These are phyloP conservation scores for Saturnispora sanitii DNA, from an alignment of 805 yeast species.

Conservation along the genomic window DNA sequence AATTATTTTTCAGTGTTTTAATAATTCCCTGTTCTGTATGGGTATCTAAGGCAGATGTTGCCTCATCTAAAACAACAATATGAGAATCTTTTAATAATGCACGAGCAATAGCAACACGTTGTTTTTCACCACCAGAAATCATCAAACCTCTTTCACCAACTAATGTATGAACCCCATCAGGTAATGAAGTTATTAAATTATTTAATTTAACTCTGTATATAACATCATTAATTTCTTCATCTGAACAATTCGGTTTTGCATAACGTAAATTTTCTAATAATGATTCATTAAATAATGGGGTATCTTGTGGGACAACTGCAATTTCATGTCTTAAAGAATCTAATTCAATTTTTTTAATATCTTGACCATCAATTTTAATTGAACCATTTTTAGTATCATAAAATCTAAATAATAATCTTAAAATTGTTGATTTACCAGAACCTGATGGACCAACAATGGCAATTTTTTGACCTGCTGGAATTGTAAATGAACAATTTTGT, in stretches of 20 bases:
- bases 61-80: slow-evolving; percentile 92
- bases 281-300: slow-evolving; percentile 89
- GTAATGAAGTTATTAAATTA: slow-evolving; percentile 54
- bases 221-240: slow-evolving; percentile 57
- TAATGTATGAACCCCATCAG: slow-evolving; percentile 74
- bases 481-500: slow-evolving; percentile 67
- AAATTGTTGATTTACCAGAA: slow-evolving; percentile 85
- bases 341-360: slow-evolving; percentile 62
- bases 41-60: slow-evolving; percentile 93
- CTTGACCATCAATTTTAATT: slow-evolving; percentile 81
- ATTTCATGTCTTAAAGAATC: slow-evolving; percentile 64
- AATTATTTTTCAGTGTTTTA: slow-evolving; percentile 59
- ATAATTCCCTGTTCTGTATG: slow-evolving; percentile 86
- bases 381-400: slow-evolving; percentile 61
- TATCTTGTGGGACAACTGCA: slow-evolving; percentile 97
- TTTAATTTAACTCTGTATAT: slow-evolving; percentile 64
- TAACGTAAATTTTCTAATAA: slow-evolving; percentile 80
- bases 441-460: slow-evolving; percentile 98
- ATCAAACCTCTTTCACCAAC: slow-evolving; percentile 98
- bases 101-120: slow-evolving; percentile 87
- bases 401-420: slow-evolving; percentile 77
- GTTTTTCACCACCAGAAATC: slow-evolving; percentile 99
- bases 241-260: slow-evolving; percentile 66
- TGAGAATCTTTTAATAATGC: slow-evolving; percentile 79
- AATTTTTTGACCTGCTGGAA: slow-evolving; percentile 84